Base-by-base conservation (phyloP, 176 grass and related monocot genomes). In the Chloris gayana region DNA sequence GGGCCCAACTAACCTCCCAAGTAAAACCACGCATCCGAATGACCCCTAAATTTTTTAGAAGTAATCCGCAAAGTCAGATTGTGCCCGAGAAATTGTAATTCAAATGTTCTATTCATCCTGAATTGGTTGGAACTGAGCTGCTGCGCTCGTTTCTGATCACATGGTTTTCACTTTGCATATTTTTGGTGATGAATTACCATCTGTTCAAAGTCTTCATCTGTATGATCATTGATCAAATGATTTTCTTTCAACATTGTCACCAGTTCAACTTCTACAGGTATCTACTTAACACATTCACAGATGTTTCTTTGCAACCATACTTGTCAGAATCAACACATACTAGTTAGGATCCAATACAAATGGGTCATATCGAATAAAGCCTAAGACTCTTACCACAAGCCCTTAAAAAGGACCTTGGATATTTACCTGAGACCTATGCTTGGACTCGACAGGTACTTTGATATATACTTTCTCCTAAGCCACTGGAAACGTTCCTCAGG, bases 381-480 rank as follows among this genome's bases (percentile, higher is more conserved):
- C 44, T 60, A 69, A 39, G 17, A 64, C 7, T 46, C 57, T 37
- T 24, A 35, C 31, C 49, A n/a, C 41, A 64, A 31, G 62, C 24
- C 64, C 64, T 41, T 24, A n/a, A 68, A 57, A 44, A 6, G 41
- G 4, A 6, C 18, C 25, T 41, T 46, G 18, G 3, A 64, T 53
- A 87, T 35, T 35, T 56, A 65, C 7, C 59, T 66, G 12, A 51
- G 4, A 7, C 45, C 83, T 45, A 79, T 57, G 58, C 11, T 82
- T 82, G 42, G 74, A 61, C 27, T 56, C 33, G 33, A 79, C 34
- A 79, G 26, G 53, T 80, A 80, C 64, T 80, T 80, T 34, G 26
- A 33, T 13, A 69, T 80, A 38, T 87, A 83, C 47, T 83, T 87
- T 59, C 85, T 87, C 56, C 80, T 57, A 83, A 87, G 85, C 85